phyloP scores from a whole-genome alignment of 441 rosid species.

The Erysimum cheiri region DNA sequence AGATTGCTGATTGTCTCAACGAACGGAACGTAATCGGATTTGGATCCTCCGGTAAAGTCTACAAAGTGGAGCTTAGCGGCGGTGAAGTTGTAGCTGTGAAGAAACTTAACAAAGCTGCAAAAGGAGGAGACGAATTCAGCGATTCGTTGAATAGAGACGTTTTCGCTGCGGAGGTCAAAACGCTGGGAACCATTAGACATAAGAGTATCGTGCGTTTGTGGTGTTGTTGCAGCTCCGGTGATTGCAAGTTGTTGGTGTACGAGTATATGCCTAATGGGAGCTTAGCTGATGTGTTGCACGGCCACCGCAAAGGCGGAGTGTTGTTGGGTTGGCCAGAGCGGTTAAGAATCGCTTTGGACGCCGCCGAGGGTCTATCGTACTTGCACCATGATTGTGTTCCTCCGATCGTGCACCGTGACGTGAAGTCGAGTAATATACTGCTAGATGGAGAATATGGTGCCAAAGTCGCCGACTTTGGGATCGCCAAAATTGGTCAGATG shows the following conservation, averaged over 20 bases:
- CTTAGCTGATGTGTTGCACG: conserved; percentile 61
- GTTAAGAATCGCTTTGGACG: conserved; percentile 59
- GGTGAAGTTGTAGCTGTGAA: conserved; percentile 76
- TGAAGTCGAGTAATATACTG: conserved; percentile 73
- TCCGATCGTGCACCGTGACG: conserved; percentile 77
- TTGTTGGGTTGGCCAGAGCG: conserved; percentile 62
- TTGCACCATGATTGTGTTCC: conserved; percentile 80
- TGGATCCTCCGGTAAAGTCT: conserved; percentile 72
- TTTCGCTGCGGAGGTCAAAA: conserved; percentile 62
- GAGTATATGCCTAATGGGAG: conserved; percentile 83
- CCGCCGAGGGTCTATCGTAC: conserved; percentile 74
- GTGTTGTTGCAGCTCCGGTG: conserved; percentile 64
- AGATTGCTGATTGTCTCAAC: conserved; percentile 54
- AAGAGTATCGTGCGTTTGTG: conserved; percentile 71
- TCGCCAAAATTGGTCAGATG: conserved; percentile 61
- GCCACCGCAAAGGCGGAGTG: conserved; percentile 50
- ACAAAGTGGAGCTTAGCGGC: conserved; percentile 57
- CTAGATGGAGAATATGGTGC: conserved; percentile 63
- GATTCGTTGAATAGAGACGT: conserved; percentile 46
- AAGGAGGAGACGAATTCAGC: conserved; percentile 35
- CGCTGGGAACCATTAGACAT: conserved; percentile 72
- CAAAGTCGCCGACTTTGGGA: conserved; percentile 77
- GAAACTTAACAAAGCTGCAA: conserved; percentile 50
- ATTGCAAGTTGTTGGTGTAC: conserved; percentile 63
- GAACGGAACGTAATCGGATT: conserved; percentile 65